phyloP scores from a whole-genome alignment of 164 flowering plant genomes.

The Cinnamomum chago region DNA sequence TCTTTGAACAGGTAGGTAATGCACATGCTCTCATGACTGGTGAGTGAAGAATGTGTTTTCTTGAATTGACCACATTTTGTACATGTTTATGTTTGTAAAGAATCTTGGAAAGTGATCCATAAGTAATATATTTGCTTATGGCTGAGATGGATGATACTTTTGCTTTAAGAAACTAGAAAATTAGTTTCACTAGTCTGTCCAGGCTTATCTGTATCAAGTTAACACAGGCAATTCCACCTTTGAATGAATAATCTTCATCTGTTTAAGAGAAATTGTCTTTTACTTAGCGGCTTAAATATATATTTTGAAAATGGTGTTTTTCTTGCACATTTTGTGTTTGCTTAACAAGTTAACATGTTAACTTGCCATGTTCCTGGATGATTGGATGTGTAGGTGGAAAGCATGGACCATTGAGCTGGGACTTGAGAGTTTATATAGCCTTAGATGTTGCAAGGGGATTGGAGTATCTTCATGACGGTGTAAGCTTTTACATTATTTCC shows the following conservation, averaged over 20 bases:
- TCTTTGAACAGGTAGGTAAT: not conserved
- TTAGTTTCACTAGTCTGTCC: not conserved
- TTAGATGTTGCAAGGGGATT: constrained; percentile 95
- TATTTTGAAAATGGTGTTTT: too few species aligned
- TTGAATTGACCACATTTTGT: not conserved
- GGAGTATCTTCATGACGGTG: constrained; percentile 99
- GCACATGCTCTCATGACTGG: not conserved
- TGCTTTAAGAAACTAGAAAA: not conserved
- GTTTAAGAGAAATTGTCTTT: too few species aligned
- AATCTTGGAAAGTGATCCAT: too few species aligned
- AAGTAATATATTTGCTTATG: not conserved
- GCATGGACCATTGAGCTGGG: constrained; percentile 69
- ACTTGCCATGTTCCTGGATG: not conserved
- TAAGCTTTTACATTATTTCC: constrained; percentile 23
- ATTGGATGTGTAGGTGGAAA: constrained; percentile 47
- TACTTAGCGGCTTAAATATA: too few species aligned
- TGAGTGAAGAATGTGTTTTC: not conserved
- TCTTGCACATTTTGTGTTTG: too few species aligned
- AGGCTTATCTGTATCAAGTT: not conserved
- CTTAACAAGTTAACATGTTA: too few species aligned
- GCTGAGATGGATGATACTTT: not conserved
- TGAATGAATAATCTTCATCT: too few species aligned
- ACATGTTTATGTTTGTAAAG: not conserved
- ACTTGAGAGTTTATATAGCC: constrained; percentile 73
- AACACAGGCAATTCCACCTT: too few species aligned